phyloP scores from a whole-genome alignment of 208 protist species.

The Acanthamoeba triangularis region DNA sequence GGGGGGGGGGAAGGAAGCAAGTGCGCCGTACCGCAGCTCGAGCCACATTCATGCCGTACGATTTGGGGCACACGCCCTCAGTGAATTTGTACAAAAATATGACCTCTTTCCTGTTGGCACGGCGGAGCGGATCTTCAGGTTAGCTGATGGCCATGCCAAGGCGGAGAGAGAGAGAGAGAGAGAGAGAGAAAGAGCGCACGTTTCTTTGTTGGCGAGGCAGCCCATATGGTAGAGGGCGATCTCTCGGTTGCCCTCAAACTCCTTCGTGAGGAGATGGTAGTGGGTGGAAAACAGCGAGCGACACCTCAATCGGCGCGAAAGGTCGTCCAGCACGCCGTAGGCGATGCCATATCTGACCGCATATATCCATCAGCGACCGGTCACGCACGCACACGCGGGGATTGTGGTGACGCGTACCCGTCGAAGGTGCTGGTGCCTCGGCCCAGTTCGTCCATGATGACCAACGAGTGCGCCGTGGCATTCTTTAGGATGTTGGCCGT shows the following conservation, averaged over 20 bases:
- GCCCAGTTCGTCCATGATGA: conserved; percentile 99
- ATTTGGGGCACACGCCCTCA: conserved; percentile 87
- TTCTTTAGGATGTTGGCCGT: conserved; percentile 89
- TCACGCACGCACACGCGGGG: not conserved
- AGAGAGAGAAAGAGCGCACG: not conserved
- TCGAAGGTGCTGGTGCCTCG: conserved; percentile 98
- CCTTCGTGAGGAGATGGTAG: conserved; percentile 97
- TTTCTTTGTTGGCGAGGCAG: conserved; percentile 82
- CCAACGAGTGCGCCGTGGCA: conserved; percentile 96
- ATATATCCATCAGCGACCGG: not conserved
- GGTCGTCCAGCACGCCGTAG: conserved; percentile 94
- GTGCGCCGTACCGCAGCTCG: conserved; percentile 19
- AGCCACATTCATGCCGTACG: conserved; percentile 91
- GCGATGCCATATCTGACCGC: conserved; percentile 94
- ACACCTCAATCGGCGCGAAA: conserved; percentile 88
- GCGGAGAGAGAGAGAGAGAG: not conserved
- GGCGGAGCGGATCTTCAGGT: no score
- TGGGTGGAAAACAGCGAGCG: conserved; percentile 97
- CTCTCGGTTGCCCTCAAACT: conserved; percentile 49
- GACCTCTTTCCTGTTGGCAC: conserved; percentile 79
- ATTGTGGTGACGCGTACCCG: conserved; percentile 88
- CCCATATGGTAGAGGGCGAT: conserved; percentile 87
- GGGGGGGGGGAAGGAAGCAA: not conserved
- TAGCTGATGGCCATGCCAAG: not conserved
- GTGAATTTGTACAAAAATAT: conserved; percentile 90